These are phyloP conservation scores for Fusarium lyarnte DNA, from an alignment of 2,329 filamentous ascomycete species.

Conservation along the genomic window DNA sequence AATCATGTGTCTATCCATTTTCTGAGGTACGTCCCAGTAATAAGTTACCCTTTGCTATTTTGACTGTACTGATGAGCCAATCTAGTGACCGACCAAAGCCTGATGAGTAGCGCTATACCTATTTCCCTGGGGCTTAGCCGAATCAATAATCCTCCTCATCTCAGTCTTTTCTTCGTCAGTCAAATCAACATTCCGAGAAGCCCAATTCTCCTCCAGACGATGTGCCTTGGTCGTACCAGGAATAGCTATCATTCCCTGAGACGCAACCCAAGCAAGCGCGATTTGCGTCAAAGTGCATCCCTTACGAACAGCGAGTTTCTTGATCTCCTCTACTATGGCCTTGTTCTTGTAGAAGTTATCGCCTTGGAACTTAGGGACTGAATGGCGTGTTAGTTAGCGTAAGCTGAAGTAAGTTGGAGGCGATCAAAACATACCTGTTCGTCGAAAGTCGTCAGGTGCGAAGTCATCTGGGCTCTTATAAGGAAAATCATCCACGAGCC, in stretches of 20 bases:
- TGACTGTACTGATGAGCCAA: neutral
- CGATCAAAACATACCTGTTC: neutral
- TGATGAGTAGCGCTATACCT: neutral
- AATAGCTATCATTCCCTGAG: conserved; percentile 4
- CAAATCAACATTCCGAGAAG: neutral
- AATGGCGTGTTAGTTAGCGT: fast-evolving
- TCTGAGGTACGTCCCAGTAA: neutral
- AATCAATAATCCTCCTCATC: conserved; percentile 1
- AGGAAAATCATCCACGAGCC: neutral
- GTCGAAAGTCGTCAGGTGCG: neutral
- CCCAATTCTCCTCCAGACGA: conserved; percentile 1
- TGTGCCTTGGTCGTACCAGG: conserved; percentile 2
- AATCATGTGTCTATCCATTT: neutral
- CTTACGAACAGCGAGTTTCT: neutral
- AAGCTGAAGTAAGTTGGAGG: neutral
- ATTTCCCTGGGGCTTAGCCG: neutral
- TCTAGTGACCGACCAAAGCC: conserved; percentile 1
- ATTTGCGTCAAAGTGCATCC: neutral
- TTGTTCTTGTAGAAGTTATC: conserved; percentile 8
- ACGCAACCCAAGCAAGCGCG: conserved; percentile 2
- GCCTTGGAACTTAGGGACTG: conserved; percentile 1
- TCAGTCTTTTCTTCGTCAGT: neutral
- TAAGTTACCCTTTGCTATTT: neutral
- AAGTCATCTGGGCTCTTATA: conserved; percentile 2
- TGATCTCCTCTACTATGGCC: neutral